phyloP scores from a whole-genome alignment of 2,329 filamentous ascomycete genomes.

The Daldinia eschscholtzii region DNA sequence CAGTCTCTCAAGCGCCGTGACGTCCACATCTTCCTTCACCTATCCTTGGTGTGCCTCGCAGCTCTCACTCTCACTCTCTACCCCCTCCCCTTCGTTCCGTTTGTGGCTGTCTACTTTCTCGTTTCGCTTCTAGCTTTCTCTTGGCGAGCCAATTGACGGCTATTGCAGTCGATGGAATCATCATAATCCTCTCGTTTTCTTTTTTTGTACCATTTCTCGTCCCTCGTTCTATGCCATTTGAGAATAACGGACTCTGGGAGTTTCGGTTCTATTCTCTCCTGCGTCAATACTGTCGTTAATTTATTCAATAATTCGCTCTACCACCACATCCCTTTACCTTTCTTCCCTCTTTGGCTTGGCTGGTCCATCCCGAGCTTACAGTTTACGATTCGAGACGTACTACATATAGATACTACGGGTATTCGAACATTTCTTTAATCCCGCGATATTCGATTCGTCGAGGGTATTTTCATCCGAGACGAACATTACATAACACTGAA shows the following conservation, averaged over 20 bases:
- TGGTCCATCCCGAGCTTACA: constrained; percentile 35
- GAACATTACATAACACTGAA: constrained; percentile 26
- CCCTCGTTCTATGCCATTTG: constrained; percentile 35
- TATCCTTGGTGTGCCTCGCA: constrained; percentile 19
- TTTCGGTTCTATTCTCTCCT: constrained; percentile 33
- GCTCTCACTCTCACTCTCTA: neutral
- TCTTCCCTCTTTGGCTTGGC: constrained; percentile 33
- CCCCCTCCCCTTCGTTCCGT: constrained; percentile 20
- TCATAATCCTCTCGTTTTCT: constrained; percentile 24
- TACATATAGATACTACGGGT: constrained; percentile 39
- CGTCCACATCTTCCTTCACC: constrained; percentile 21
- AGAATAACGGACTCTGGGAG: constrained; percentile 43
- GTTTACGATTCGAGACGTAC: constrained; percentile 39
- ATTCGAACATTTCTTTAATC: constrained; percentile 29
- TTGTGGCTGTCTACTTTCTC: constrained; percentile 36
- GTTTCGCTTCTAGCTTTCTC: constrained; percentile 30
- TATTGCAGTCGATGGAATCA: constrained; percentile 31
- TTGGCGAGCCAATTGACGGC: constrained; percentile 30
- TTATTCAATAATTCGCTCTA: constrained; percentile 18
- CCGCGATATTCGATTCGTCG: constrained; percentile 45
- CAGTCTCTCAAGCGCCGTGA: constrained; percentile 33
- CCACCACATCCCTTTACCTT: constrained; percentile 29
- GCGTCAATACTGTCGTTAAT: constrained; percentile 29
- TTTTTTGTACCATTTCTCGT: constrained; percentile 29
- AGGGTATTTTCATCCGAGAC: constrained; percentile 42